Evolutionary conservation across 139 green algal genomes (phyloP).

Genomic region (Picochlorum sp.): DNA sequence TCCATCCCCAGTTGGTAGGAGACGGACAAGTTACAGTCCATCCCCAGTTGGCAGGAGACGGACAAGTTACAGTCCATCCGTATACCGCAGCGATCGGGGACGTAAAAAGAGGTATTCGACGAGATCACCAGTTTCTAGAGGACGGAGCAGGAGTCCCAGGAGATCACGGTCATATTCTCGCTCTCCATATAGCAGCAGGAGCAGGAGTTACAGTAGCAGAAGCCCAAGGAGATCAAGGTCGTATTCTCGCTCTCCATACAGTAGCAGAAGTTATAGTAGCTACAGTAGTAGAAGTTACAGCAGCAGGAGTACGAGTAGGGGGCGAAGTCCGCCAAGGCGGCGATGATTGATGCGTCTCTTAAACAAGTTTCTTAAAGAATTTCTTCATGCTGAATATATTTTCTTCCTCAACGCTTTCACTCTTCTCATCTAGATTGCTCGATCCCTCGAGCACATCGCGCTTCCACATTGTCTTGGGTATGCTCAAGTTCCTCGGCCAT

Average conservation of each 20-base stretch:
- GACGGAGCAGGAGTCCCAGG: neutral
- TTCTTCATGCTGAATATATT: too few species aligned
- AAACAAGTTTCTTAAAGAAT: neutral
- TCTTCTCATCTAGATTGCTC: neutral
- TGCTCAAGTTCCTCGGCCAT: constrained; percentile 14
- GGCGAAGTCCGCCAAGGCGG: neutral
- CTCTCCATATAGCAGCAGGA: neutral
- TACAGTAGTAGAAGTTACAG: neutral
- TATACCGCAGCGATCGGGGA: neutral
- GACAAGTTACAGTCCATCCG: neutral
- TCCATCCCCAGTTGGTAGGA: neutral
- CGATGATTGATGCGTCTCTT: neutral
- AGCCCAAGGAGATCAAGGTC: neutral
- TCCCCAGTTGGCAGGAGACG: neutral
- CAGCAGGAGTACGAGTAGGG: neutral
- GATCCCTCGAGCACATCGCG: neutral
- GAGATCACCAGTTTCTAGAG: neutral
- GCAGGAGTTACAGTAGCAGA: too few species aligned
- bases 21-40: neutral
- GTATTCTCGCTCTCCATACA: neutral
- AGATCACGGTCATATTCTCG: neutral
- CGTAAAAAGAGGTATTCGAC: neutral
- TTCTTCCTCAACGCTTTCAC: too few species aligned
- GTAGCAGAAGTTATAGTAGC: neutral
- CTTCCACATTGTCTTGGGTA: neutral